Evolutionary conservation across 2,329 filamentous ascomycete genomes (phyloP), one percentile per base, ranked within the genome.

Genomic region (Sclerotinia borealis): DNA sequence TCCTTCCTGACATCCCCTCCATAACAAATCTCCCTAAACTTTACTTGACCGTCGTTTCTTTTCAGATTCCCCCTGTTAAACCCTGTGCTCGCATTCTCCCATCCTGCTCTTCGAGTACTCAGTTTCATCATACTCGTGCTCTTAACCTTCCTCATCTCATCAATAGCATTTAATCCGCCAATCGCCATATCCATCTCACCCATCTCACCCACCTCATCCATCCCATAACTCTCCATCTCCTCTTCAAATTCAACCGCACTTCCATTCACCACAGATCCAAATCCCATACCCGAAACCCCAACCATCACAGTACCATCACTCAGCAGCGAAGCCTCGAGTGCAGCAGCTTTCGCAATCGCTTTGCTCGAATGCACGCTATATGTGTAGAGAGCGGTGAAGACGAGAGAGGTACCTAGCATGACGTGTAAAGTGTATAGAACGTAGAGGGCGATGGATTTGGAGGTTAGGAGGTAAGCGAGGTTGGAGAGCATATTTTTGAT

Each of bases 381-480:
- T 7, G 60, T 62, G 1, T 47, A 62, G 31, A 62, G 60, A 10
- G 39, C 60, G 9, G 60, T 47, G 43, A 62, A 62, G 19, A 62
- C 51, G 34, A 62, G 60, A n/a, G 60, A 58, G 9, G 50, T 58
- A 9, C 60, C 60, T 17, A 62, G 60, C 31, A 62, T 48, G 22
- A 62, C 60, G 60, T 62, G 60, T 2, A 62, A 25, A 3, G 34
- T 62, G 41, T 62, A 62, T 41, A 62, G 60, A 22, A 62, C 39
- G 41, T 39, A 62, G 51, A 62, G 51, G 34, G 60, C 58, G 22
- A 62, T 48, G 41, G 60, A 62, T 29, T 55, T 55, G 22, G 60
- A 62, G 41, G 34, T 58, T 15, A 62, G 51, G 50, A 62, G 60
- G 51, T 62, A 62, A 51, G 45, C 41, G 43, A 62, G 34, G 51